Evolutionary conservation across 192 early-diverging fungal genomes (phyloP).

Genomic region (Mortierella alpina): DNA sequence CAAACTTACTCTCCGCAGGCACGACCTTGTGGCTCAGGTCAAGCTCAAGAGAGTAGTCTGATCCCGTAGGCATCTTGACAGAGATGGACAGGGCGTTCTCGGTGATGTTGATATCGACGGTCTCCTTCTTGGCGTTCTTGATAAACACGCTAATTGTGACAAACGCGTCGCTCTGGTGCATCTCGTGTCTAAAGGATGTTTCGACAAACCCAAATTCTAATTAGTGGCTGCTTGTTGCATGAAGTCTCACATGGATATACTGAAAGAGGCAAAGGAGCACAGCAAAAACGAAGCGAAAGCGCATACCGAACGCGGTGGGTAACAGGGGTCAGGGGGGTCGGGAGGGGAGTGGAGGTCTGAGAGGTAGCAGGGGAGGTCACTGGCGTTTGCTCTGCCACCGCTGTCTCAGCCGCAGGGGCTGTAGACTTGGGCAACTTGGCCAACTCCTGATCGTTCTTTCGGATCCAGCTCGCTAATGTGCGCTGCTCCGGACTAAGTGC

Average conservation of each 20-base stretch:
- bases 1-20: constrained; percentile 74
- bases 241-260: neutral
- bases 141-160: constrained; percentile 92
- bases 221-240: neutral
- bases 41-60: constrained; percentile 91
- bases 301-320: constrained; percentile 43
- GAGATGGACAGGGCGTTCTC: constrained; percentile 76
- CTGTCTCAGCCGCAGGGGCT: constrained; percentile 1
- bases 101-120: constrained; percentile 74
- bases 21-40: constrained; percentile 85
- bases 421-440: constrained; percentile 55
- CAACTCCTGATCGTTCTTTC: constrained; percentile 67
- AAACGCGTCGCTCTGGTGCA: constrained; percentile 95
- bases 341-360: constrained; percentile 13
- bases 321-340: constrained; percentile 29
- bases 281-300: neutral
- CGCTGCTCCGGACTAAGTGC: constrained; percentile 59
- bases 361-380: constrained; percentile 9
- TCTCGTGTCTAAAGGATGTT: constrained; percentile 80
- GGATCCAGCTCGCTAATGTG: constrained; percentile 62
- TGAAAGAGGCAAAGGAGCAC: neutral
- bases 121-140: constrained; percentile 84
- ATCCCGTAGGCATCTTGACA: constrained; percentile 84
- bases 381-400: constrained; percentile 20
- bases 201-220: neutral